Evolutionary conservation across 768 basidiomycete species (phyloP).

Genomic region (Russula dissimulans): DNA sequence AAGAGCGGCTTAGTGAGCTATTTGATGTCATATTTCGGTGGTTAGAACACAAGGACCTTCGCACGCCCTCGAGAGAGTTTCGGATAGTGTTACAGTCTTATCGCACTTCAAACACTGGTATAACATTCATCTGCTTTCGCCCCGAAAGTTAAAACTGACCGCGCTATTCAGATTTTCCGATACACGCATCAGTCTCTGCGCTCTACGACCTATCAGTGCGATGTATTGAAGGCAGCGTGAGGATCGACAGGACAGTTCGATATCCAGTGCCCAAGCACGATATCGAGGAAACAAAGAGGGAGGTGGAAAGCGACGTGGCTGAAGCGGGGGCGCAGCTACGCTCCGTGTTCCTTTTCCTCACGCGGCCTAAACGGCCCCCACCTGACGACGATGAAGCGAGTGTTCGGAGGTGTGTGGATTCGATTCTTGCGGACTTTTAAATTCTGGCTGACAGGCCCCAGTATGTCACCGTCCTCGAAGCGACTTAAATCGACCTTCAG

Average conservation of each 20-base stretch:
- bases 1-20: not conserved
- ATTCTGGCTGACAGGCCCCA: not conserved
- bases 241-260: constrained; percentile 8
- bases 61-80: constrained; percentile 7
- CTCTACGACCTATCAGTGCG: constrained; percentile 13
- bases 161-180: constrained; percentile 7
- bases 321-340: constrained; percentile 12
- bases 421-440: not conserved
- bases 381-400: constrained; percentile 15
- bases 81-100: constrained; percentile 9
- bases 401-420: constrained; percentile 3
- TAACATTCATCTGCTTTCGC: not conserved
- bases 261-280: constrained; percentile 17
- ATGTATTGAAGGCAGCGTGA: constrained; percentile 10
- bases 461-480: constrained; percentile 16
- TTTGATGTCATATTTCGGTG: constrained; percentile 14
- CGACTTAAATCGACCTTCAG: not conserved
- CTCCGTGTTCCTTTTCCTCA: constrained; percentile 10
- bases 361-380: constrained; percentile 16
- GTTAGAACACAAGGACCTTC: constrained; percentile 15
- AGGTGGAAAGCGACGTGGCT: constrained; percentile 4
- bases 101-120: constrained; percentile 9
- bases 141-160: not conserved
- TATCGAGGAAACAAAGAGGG: constrained; percentile 8
- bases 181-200: constrained; percentile 3